Base-by-base conservation (phyloP, 225 moss, liverwort and hornwort species). In the Lunularia cruciata region DNA sequence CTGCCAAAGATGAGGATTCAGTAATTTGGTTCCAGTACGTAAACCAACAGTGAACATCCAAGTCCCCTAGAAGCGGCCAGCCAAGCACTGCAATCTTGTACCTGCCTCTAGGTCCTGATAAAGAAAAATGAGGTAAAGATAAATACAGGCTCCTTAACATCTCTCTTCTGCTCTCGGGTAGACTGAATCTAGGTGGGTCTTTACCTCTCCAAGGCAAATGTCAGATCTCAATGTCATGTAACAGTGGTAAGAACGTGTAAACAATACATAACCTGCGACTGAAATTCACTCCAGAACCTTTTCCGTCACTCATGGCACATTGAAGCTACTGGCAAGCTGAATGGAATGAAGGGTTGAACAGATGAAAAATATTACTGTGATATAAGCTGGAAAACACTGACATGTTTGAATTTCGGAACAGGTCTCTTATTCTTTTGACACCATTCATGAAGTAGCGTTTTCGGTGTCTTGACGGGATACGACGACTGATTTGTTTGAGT, bases 391-490 rank as follows among this genome's bases (percentile, higher is more conserved):
- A 68, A 65, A 28, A 74, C 43, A 85, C 90, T 84, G 58, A 90
- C 90, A 47, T 83, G 86, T 75, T 90, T 91, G 49, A 86, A 88
- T 76, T 85, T 88, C 22, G 91, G 88, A 65, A 78, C 82, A 33
- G 88, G 88, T 73, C 86, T 85, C 76, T 85, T 91, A 42, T 88
- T 88, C 71, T 91, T 91, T 54, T 91, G 88, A 74, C 88, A 91
- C 91, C 88, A 91, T 72, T 91, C 88, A 72, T 88, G 86, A 34
- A 91, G 85, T 65, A 88, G 78, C 60, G 91, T 88, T 68, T 91
- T 91, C 6, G 88, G 88, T 23, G 86, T 88, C 86, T 91, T 91
- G 63, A 91, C 79, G 18, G 86, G 78, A 74, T 91, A 91, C 39
- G 84, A 86, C 32, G 86, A 86, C 42, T 81, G 86, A 38, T 76